Base-by-base conservation (phyloP, 768 basidiomycete genomes). In the Amanita molliuscula region DNA sequence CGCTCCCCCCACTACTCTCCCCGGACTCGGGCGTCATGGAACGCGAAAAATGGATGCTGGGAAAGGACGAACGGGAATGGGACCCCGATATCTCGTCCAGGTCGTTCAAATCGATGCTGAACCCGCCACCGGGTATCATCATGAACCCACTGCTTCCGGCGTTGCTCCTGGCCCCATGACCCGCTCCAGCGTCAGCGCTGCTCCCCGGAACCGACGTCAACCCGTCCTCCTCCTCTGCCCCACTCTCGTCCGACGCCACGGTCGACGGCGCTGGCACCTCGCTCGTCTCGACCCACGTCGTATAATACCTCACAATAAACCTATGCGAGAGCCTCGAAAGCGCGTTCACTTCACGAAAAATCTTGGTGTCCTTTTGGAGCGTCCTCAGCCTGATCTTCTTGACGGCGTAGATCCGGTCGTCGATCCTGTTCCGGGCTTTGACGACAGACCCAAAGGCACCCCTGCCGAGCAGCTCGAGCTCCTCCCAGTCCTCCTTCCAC, bases 391-490 rank as follows among this genome's bases (percentile, higher is more conserved):
- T 81, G 55, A 97, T 81, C 65, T 95, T 94, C 74, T 97, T 93
- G 47, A 93, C 88, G 4, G 68, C 73, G 61, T 92, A 93, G 50
- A 90, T 87, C 20, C 87, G 74, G 9, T 73, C 77, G 60, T 96
- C 93, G 18, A 94, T 81, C 69, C 81, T 88, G 59, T 95, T 92
- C 41, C 84, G 75, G 2, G 92, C 93, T 62, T 96, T 96, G 26
- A 96, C 91, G 0, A 96, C 92, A n/a, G 89, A 88, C 0, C 92
- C 92, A 63, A 91, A 95, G 0, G 79, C 90, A 0, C 93, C 93
- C 60, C 84, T 84, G 0, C 92, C 92, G 59, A 95, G 60, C 28
- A 91, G 70, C 60, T 95, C 93, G 7, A 96, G 67, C 61, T 95
- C 92, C 59, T 94, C 90, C 82, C 89, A 97, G 57, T 97, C 93